phyloP scores from a whole-genome alignment of 179 eudicot species.

The Beta corolliflora region DNA sequence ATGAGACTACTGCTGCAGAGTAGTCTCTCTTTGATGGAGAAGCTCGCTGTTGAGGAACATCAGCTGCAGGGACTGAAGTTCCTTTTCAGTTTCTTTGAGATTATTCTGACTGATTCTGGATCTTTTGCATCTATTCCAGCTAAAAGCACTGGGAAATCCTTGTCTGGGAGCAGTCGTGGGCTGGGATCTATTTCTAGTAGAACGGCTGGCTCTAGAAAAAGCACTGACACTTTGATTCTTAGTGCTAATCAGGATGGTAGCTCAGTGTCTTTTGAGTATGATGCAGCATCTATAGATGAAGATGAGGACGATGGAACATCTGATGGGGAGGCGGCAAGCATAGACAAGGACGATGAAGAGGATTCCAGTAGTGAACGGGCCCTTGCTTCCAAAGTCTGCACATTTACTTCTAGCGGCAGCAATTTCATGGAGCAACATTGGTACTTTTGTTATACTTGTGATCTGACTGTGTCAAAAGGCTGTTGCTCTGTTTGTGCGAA shows the following conservation, averaged over 20 bases:
- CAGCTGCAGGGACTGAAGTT: constrained; percentile 84
- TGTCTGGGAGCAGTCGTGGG: constrained; percentile 47
- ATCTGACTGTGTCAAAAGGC: constrained; percentile 96
- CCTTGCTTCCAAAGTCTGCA: constrained; percentile 98
- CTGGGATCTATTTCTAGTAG: constrained; percentile 47
- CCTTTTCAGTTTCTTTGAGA: constrained; percentile 70
- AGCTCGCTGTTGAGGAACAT: constrained; percentile 74
- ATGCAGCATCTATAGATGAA: constrained; percentile 95
- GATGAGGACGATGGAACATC: constrained; percentile 99
- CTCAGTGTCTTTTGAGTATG: constrained; percentile 76
- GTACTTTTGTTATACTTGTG: constrained; percentile 99
- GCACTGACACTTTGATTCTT: constrained; percentile 66
- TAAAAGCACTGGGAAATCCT: constrained; percentile 54
- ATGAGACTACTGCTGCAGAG: constrained; percentile 70
- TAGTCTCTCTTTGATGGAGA: constrained; percentile 69
- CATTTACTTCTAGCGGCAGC: constrained; percentile 99
- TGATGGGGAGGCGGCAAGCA: constrained; percentile 88
- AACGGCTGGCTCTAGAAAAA: constrained; percentile 67
- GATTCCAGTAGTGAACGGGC: constrained; percentile 84
- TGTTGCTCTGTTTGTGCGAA: constrained; percentile 99
- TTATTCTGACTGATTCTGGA: constrained; percentile 69
- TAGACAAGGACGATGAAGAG: constrained; percentile 95
- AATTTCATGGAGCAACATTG: constrained; percentile 99
- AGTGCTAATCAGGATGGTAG: constrained; percentile 77
- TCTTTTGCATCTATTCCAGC: constrained; percentile 42